Conservation (phyloP, 805 yeast genomes). For the Kazachstania viticola region DNA sequence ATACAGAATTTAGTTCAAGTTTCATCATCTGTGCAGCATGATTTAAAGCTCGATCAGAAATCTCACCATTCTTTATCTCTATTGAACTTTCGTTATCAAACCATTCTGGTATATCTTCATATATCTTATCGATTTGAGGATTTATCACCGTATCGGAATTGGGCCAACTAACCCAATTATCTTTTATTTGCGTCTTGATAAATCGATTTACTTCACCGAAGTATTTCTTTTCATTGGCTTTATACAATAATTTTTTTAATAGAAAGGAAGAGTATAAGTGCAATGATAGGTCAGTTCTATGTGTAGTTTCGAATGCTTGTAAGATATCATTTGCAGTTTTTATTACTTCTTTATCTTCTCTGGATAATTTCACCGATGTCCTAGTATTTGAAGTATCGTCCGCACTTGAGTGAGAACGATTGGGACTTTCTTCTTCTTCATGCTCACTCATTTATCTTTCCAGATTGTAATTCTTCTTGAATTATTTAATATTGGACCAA, state of each 20-base stretch:
- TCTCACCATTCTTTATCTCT: slow-evolving; percentile 11
- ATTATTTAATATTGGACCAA: too few species aligned
- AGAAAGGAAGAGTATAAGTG: slow-evolving; percentile 54
- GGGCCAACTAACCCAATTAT: slow-evolving; percentile 55
- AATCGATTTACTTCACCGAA: slow-evolving; percentile 27
- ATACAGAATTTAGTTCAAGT: slow-evolving; percentile 19
- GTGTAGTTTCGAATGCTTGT: slow-evolving; percentile 36
- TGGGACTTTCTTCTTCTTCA: too few species aligned
- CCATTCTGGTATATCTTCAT: slow-evolving; percentile 12
- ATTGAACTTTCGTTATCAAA: not conserved
- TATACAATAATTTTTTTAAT: slow-evolving; percentile 15
- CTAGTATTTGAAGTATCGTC: too few species aligned
- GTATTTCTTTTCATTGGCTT: slow-evolving; percentile 19
- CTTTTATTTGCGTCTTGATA: slow-evolving; percentile 27
- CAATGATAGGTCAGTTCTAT: slow-evolving; percentile 43
- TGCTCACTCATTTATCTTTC: too few species aligned
- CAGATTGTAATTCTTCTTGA: too few species aligned
- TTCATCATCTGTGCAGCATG: slow-evolving; percentile 19
- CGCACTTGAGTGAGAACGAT: too few species aligned
- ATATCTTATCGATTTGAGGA: slow-evolving; percentile 18
- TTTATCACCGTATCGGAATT: slow-evolving; percentile 22
- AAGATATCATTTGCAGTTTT: slow-evolving; percentile 24
- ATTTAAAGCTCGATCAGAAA: slow-evolving; percentile 14
- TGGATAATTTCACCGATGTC: not conserved
- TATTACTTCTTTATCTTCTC: slow-evolving; percentile 7